phyloP scores from a whole-genome alignment of 2,329 filamentous ascomycete genomes.

The Emmonsiellopsis sp. region DNA sequence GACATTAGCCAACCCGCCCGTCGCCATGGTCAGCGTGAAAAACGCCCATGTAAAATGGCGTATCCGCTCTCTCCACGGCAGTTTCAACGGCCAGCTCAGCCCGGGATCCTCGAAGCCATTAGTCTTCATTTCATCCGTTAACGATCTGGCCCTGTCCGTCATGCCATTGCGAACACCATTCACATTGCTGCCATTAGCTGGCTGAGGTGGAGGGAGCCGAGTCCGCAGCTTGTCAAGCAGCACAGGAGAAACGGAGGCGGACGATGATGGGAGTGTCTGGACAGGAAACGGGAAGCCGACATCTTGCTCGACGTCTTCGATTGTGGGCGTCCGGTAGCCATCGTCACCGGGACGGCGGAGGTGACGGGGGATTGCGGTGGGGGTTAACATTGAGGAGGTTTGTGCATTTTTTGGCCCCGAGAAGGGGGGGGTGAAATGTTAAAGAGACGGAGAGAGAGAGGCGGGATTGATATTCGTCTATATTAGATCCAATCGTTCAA shows the following conservation, averaged over 20 bases:
- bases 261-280: neutral
- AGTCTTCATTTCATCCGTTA: constrained; percentile 1
- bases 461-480: too few relatives aligned
- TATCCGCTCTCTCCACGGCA: constrained; percentile 47
- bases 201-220: neutral
- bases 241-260: neutral
- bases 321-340: constrained; percentile 37
- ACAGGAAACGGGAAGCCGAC: constrained; percentile 9
- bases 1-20: constrained; percentile 52
- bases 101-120: neutral
- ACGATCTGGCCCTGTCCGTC: neutral
- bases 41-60: constrained; percentile 66
- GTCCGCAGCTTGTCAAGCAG: neutral
- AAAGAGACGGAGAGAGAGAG: neutral
- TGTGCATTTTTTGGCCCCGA: neutral
- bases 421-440: neutral
- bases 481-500: too few relatives aligned
- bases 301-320: constrained; percentile 32
- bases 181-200: neutral
- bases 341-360: constrained; percentile 32
- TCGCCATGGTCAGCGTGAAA: constrained; percentile 63
- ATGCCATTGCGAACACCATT: neutral
- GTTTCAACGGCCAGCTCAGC: constrained; percentile 14
- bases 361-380: constrained; percentile 21
- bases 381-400: neutral